Percentiles rank a stretch among this genome's conserved stretches.
Evolutionary conservation across 306 rosid species (phyloP).

Genomic region (Fragaria nilgerrensis): DNA sequence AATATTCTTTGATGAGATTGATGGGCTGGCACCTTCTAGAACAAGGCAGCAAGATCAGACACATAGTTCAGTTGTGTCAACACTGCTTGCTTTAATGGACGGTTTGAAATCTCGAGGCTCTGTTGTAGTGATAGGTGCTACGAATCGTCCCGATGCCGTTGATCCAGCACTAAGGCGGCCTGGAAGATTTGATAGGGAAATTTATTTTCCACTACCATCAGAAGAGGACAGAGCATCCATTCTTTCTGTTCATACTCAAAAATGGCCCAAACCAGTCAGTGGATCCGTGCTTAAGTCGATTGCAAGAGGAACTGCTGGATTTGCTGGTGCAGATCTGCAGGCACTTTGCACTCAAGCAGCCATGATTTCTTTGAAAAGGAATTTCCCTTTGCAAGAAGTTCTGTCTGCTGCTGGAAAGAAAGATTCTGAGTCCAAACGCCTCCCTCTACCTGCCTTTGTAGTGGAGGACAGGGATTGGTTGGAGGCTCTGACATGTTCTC

Average conservation of each 20-base stretch:
- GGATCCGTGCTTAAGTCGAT: constrained; percentile 85
- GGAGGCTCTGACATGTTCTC: constrained; percentile 70
- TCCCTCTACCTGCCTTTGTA: constrained; percentile 74
- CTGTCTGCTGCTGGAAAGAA: constrained; percentile 65
- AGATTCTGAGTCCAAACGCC: constrained; percentile 42
- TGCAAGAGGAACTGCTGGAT: constrained; percentile 80
- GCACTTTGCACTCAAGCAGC: constrained; percentile 99
- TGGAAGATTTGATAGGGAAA: constrained; percentile 95
- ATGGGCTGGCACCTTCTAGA: constrained; percentile 92
- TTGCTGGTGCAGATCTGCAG: constrained; percentile 98
- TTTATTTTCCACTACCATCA: constrained; percentile 94
- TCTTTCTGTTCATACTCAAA: constrained; percentile 92
- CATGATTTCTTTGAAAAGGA: constrained; percentile 81
- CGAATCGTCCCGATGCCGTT: constrained; percentile 97
- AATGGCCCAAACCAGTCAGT: constrained; percentile 82
- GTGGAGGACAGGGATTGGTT: constrained; percentile 99
- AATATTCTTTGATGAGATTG: constrained; percentile 97
- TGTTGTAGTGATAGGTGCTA: constrained; percentile 95
- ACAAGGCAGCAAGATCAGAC: constrained; percentile 98
- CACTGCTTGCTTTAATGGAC: constrained; percentile 93
- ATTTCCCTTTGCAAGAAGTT: constrained; percentile 84
- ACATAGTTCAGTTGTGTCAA: constrained; percentile 96
- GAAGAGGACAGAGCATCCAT: constrained; percentile 88
- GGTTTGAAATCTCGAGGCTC: constrained; percentile 98
- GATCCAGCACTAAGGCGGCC: constrained; percentile 96